A percentile compares a stretch with the other conserved stretches of the same genome.
These are phyloP conservation scores for Coemansia sp. DNA, from an alignment of 192 early-diverging fungal species.

Conservation along the genomic window DNA sequence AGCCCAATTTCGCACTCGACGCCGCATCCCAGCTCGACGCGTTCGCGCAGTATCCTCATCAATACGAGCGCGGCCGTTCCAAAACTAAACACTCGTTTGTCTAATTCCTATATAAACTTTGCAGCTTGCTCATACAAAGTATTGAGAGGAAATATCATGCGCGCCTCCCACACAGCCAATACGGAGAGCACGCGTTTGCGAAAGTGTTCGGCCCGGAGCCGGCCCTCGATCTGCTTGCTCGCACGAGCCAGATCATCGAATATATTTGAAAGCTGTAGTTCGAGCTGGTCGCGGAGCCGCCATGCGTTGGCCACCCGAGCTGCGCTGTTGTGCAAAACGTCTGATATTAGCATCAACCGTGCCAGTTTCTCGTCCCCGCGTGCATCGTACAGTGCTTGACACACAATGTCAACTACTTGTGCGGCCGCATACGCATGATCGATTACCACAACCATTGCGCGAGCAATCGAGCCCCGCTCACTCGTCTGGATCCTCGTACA, in stretches of 20 bases:
- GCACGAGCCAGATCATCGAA: constrained; percentile 71
- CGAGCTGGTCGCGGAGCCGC: constrained; percentile 75
- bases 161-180: constrained; percentile 82
- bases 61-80: constrained; percentile 59
- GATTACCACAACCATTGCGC: constrained; percentile 81
- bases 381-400: constrained; percentile 57
- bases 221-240: constrained; percentile 65
- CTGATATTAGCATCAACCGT: constrained; percentile 80
- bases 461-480: constrained; percentile 61
- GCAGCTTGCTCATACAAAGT: constrained; percentile 14
- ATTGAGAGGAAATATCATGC: constrained; percentile 79
- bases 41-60: constrained; percentile 61
- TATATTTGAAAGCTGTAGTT: constrained; percentile 59
- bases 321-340: constrained; percentile 86
- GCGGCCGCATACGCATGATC: constrained; percentile 80
- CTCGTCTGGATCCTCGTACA: constrained; percentile 24
- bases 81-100: constrained; percentile 35
- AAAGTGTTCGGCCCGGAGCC: constrained; percentile 82
- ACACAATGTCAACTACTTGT: constrained; percentile 71
- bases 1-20: constrained; percentile 68
- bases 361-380: constrained; percentile 65
- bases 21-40: constrained; percentile 68
- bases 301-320: constrained; percentile 82
- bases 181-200: constrained; percentile 63
- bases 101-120: constrained; percentile 5